These are phyloP conservation scores for Porphyrellus cyaneotinctus DNA, from an alignment of 768 basidiomycete species.

Conservation along the genomic window DNA sequence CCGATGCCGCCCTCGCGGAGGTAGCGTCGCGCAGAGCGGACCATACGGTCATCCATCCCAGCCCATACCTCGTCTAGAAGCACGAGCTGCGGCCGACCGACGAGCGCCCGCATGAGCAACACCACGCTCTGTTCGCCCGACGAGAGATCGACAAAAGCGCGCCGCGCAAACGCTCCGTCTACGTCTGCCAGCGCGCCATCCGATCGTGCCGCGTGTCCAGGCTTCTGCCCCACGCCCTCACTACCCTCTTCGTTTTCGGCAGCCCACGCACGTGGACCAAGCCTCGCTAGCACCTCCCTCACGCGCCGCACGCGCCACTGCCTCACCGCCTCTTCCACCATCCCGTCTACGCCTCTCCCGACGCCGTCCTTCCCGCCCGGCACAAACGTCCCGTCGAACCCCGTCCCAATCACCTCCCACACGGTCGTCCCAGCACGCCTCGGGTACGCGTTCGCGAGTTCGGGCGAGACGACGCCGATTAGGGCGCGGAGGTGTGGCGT, in stretches of 20 bases:
- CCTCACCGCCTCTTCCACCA: slow-evolving; percentile 32
- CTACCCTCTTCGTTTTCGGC: background rate
- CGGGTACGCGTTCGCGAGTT: slow-evolving; percentile 90
- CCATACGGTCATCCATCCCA: slow-evolving; percentile 84
- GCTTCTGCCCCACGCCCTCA: no score
- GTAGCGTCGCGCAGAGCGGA: slow-evolving; percentile 58
- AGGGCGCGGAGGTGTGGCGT: slow-evolving; percentile 62
- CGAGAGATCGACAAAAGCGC: slow-evolving; percentile 60
- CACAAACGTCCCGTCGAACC: slow-evolving; percentile 84
- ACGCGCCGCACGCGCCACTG: slow-evolving; percentile 41
- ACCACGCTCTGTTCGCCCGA: slow-evolving; percentile 77
- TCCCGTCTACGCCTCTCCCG: slow-evolving; percentile 42
- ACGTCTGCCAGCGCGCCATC: background rate
- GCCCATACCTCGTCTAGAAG: slow-evolving; percentile 91
- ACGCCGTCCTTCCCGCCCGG: slow-evolving; percentile 42
- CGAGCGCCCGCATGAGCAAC: slow-evolving; percentile 82
- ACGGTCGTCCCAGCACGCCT: slow-evolving; percentile 62
- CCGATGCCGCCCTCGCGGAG: slow-evolving; percentile 51
- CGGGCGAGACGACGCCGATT: slow-evolving; percentile 83
- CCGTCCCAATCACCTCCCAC: slow-evolving; percentile 80
- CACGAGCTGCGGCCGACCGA: slow-evolving; percentile 67
- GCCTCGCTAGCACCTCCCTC: slow-evolving; percentile 55
- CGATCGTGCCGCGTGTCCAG: no score
- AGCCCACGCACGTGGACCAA: slow-evolving; percentile 58
- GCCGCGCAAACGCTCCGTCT: slow-evolving; percentile 42